These are phyloP conservation scores for Exophiala mesophila DNA, from an alignment of 2,329 filamentous ascomycete species.

Conservation along the genomic window DNA sequence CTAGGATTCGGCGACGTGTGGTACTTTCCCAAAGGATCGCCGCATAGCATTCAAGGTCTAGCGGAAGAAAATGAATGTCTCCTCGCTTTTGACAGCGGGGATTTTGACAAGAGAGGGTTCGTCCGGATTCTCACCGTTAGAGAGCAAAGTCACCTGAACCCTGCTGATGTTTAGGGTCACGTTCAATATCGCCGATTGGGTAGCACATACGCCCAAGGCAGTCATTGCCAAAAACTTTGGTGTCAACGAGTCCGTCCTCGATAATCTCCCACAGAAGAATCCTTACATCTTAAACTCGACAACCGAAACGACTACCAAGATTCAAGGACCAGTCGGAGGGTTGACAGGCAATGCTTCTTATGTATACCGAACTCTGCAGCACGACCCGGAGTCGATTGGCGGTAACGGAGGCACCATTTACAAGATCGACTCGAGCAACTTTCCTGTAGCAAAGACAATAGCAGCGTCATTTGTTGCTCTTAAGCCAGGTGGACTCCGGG, in stretches of 20 bases:
- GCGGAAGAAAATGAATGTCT: conserved; percentile 64
- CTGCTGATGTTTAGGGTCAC: conserved; percentile 52
- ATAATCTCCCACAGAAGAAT: conserved; percentile 51
- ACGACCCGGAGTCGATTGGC: conserved; percentile 53
- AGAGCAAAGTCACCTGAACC: too few species aligned
- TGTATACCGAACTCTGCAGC: conserved; percentile 56
- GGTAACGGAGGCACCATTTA: conserved; percentile 58
- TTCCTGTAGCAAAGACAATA: conserved; percentile 61
- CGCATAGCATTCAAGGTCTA: conserved; percentile 58
- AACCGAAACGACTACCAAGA: conserved; percentile 41
- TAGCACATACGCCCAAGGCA: conserved; percentile 59
- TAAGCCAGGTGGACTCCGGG: conserved; percentile 58
- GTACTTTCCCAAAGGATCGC: conserved; percentile 64
- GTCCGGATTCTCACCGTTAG: conserved; percentile 16
- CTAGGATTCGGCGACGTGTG: conserved; percentile 61
- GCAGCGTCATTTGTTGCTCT: conserved; percentile 61
- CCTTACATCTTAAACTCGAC: conserved; percentile 61
- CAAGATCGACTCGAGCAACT: conserved; percentile 63
- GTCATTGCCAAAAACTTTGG: conserved; percentile 67
- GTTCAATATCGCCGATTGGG: conserved; percentile 68
- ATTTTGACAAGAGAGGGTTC: conserved; percentile 60
- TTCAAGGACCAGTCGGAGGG: conserved; percentile 46
- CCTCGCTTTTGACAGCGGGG: conserved; percentile 60
- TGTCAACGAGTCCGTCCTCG: conserved; percentile 56
- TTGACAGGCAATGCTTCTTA: conserved; percentile 57